These are phyloP conservation scores for Verticillium longisporum DNA, from an alignment of 2,329 filamentous ascomycete genomes.

Conservation along the genomic window DNA sequence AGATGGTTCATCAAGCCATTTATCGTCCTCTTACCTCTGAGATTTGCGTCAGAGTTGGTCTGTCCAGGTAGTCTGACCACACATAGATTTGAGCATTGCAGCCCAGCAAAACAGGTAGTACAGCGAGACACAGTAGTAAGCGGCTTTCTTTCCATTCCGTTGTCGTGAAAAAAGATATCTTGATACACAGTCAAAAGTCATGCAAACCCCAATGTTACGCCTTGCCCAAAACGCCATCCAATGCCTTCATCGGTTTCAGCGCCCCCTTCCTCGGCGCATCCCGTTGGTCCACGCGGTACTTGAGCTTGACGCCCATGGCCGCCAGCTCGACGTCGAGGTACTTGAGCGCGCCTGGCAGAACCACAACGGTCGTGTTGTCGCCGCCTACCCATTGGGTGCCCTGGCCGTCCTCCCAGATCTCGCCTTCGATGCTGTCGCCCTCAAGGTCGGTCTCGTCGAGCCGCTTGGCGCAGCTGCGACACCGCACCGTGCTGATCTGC, in stretches of 20 bases:
- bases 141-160: background rate
- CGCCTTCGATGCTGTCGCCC: slow-evolving; percentile 53
- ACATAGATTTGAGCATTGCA: no score
- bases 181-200: background rate
- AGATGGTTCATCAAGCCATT: background rate
- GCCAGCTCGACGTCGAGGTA: slow-evolving; percentile 93
- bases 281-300: slow-evolving; percentile 62
- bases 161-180: background rate
- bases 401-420: slow-evolving; percentile 89
- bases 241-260: slow-evolving; percentile 29
- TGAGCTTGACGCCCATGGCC: slow-evolving; percentile 93
- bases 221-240: slow-evolving; percentile 6
- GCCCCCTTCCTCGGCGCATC: slow-evolving; percentile 55
- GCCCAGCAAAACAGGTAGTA: background rate
- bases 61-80: background rate
- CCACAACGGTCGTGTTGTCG: slow-evolving; percentile 83
- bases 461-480: slow-evolving; percentile 66
- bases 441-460: slow-evolving; percentile 52
- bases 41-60: background rate
- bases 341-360: slow-evolving; percentile 85
- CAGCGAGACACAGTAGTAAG: background rate
- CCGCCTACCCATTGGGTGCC: slow-evolving; percentile 82
- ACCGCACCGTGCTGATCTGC: slow-evolving; percentile 65
- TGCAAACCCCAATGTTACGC: background rate
- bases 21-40: no score